Evolutionary conservation across 306 rosid species (phyloP), one percentile per base, ranked within the genome.

Genomic region (Trifolium fragiferum): DNA sequence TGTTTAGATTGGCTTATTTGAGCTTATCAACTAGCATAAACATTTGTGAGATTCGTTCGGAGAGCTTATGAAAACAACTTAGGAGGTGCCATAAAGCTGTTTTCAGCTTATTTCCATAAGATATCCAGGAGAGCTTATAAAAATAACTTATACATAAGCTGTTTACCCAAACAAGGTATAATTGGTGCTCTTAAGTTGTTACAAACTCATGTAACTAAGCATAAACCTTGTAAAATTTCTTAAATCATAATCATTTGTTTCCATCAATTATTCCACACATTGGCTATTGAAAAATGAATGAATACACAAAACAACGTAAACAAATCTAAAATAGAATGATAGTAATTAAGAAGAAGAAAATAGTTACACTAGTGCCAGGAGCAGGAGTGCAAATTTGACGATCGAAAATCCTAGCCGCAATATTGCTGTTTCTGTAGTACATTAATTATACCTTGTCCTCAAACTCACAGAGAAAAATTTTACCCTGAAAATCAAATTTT

Each of bases 381-480:
- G 91, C 80, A 77, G 95, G 92, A 77, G 95, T 88, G 67, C 81
- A 69, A 77, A 94, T 87, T 86, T 94, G 97, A 74, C 99, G 96
- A 77, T 92, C 60, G 64, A 94, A 94, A 76, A 94, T 78, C 90
- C 99, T 92, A 43, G 92, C 81, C 76, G 68, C 89, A 66, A 94
- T 80, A 87, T 94, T 94, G 88, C 82, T 84, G 79, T 88, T 92
- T 81, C 87, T 87, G 81, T 80, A 80, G 84, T 82, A 88, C 96
- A 93, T 91, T 81, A 84, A 88, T 89, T 80, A 84, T 84, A 73
- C 35, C 82, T 68, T 27, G 41, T 70, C 70, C 82, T 25, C 64
- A 80, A 82, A 71, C 81, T 76, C 32, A 19, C 32, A 19, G 33
- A 72, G 50, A 54, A 50, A 23, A 57, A 15, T 6, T 78, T 46